Conservation (phyloP, 176 grass and related monocot genomes). For the Miscanthus lutarioriparius region DNA sequence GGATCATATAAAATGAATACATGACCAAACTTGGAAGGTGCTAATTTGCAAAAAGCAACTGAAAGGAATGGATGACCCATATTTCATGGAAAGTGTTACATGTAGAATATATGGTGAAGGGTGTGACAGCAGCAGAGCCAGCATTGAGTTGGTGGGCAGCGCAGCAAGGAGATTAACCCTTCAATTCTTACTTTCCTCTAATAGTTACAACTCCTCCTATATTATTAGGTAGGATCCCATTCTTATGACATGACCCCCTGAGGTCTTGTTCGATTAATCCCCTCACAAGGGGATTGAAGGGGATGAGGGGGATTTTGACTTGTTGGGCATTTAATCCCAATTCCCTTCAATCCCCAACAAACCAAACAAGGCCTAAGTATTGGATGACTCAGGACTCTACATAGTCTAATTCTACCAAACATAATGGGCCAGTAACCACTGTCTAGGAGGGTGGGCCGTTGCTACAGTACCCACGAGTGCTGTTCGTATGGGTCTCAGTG, state of each 20-base stretch:
- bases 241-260: background rate
- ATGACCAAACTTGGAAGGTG: background rate
- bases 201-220: background rate
- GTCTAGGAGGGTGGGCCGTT: background rate
- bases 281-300: too few species aligned
- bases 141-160: background rate
- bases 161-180: background rate
- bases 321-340: too few species aligned
- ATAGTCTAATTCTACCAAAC: background rate
- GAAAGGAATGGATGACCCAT: background rate
- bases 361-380: background rate
- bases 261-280: too few species aligned
- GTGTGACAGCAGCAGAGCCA: background rate
- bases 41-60: slow-evolving; percentile 10
- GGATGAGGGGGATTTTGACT: too few species aligned
- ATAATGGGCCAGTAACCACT: background rate
- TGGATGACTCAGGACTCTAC: background rate
- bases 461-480: background rate
- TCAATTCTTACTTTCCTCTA: background rate
- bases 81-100: background rate
- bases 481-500: background rate
- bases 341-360: too few species aligned
- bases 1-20: slow-evolving; percentile 11
- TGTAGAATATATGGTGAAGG: background rate
- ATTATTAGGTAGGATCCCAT: background rate